Evolutionary conservation across 2,329 filamentous ascomycete genomes (phyloP).

Genomic region (Exophiala xenobiotica): DNA sequence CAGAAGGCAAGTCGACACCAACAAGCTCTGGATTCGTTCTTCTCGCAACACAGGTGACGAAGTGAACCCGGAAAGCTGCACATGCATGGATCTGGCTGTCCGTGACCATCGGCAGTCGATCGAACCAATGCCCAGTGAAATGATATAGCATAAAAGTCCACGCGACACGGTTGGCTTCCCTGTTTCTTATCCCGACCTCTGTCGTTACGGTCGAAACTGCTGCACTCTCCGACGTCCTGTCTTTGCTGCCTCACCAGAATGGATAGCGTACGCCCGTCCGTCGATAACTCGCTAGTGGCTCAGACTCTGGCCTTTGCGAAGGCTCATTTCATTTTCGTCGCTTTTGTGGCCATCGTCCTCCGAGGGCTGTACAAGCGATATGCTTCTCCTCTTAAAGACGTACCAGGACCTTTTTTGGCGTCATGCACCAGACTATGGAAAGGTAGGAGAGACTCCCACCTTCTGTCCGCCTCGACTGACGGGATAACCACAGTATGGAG

Average conservation of each 20-base stretch:
- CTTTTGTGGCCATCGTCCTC: slow-evolving; percentile 11
- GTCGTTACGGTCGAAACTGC: background rate
- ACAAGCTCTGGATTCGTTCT: background rate
- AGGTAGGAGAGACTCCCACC: slow-evolving; percentile 10
- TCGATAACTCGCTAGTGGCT: slow-evolving; percentile 12
- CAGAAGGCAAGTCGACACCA: background rate
- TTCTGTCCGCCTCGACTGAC: background rate
- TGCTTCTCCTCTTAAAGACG: slow-evolving; percentile 41
- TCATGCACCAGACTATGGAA: slow-evolving; percentile 43
- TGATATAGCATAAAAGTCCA: slow-evolving; percentile 1
- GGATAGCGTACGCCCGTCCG: slow-evolving; percentile 1
- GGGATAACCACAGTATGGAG: slow-evolving; percentile 34
- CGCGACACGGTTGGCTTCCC: background rate
- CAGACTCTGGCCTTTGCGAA: slow-evolving; percentile 16
- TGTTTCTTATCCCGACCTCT: background rate
- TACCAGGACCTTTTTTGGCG: slow-evolving; percentile 44
- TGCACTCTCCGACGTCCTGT: background rate
- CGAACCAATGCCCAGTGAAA: background rate
- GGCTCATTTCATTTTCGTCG: slow-evolving; percentile 19
- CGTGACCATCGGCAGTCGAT: slow-evolving; percentile 1
- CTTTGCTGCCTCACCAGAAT: background rate
- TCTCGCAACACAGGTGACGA: background rate
- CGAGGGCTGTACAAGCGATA: slow-evolving; percentile 43
- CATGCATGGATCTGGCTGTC: background rate
- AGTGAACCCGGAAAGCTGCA: background rate